Conservation (phyloP, 352 stramenopile genomes). For the Phytophthora multivora region DNA sequence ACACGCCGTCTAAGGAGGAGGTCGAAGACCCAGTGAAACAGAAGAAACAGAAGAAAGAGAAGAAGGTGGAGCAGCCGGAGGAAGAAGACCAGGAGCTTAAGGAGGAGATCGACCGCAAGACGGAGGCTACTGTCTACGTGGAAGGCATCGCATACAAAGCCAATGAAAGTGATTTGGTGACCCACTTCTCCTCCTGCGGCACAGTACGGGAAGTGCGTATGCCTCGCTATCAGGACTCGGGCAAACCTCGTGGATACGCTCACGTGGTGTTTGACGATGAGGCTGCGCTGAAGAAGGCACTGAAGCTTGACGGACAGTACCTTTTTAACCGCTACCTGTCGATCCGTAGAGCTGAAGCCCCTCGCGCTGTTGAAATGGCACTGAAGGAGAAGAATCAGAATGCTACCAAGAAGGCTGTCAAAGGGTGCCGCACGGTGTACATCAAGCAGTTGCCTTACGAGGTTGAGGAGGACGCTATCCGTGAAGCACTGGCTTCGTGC, state of each 20-base stretch:
- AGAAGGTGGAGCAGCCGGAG: slow-evolving; percentile 13
- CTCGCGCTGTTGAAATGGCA: slow-evolving; percentile 70
- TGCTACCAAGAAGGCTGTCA: slow-evolving; percentile 66
- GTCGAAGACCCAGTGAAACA: slow-evolving; percentile 73
- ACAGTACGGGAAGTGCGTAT: slow-evolving; percentile 95
- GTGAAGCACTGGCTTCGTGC: slow-evolving; percentile 81
- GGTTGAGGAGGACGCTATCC: slow-evolving; percentile 85
- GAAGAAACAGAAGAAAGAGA: slow-evolving; percentile 15
- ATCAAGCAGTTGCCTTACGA: slow-evolving; percentile 96
- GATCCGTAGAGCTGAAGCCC: slow-evolving; percentile 80
- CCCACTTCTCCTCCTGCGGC: slow-evolving; percentile 87
- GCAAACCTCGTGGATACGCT: slow-evolving; percentile 89
- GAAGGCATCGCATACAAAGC: slow-evolving; percentile 95
- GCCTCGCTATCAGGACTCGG: slow-evolving; percentile 93
- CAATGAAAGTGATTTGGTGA: slow-evolving; percentile 90
- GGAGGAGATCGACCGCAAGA: slow-evolving; percentile 75
- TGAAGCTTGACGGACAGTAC: slow-evolving; percentile 90
- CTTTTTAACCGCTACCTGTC: slow-evolving; percentile 91
- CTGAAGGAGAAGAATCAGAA: slow-evolving; percentile 75
- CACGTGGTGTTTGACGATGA: slow-evolving; percentile 92
- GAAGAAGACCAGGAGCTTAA: slow-evolving; percentile 47
- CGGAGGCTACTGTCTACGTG: slow-evolving; percentile 91
- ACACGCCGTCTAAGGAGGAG: slow-evolving; percentile 10
- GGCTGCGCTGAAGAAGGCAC: slow-evolving; percentile 71
- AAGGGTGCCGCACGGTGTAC: slow-evolving; percentile 92